Evolutionary conservation across 257 asterid species (phyloP), one percentile per base, ranked within the genome.

Genomic region (Prunella vulgaris): DNA sequence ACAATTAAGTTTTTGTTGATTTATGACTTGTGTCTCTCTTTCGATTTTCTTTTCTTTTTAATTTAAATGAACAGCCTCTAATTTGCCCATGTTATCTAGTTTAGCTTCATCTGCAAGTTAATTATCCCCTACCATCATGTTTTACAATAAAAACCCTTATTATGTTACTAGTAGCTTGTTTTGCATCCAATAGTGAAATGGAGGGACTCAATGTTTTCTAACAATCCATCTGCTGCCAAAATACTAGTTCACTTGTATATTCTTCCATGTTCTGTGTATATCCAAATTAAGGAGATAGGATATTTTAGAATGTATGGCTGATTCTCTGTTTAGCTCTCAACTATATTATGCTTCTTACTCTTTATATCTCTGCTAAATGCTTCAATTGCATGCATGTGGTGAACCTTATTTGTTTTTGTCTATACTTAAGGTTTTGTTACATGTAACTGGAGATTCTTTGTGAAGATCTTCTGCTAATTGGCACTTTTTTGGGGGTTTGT

Each of bases 401-500:
- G 37, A 20, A 48, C 33, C 22, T 17, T 38, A 14, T 64, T 62
- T 1, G 44, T 54, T 15, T 60, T 37, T 74, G 6, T 64, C 60
- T 68, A 40, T 61, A 46, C 48, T 69, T 22, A 15, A 69, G 59
- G 33, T 46, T 65, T 3, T 33, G 7, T 27, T 12, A 28, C 22
- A 12, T 65, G 66, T 60, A 28, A 49, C 35, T 42, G 38, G 37
- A 57, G 18, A 14, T 54, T 54, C 9, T 7, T 53, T 15, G 44
- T 54, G 57, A 60, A 10, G 18, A 6, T 54, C n/a, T 33, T 40
- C 22, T 48, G 57, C 61, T 33, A 27, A 61, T 68, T 33, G 4
- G 62, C 69, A 33, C 32, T 14, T 64, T 38, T 49, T 74, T 71
- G 62, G 30, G n/a, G 74, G 67, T 46, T 74, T 84, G 68, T 68